Base-by-base conservation (phyloP, 2,329 filamentous ascomycete genomes). In the Fusarium phyllophilum region DNA sequence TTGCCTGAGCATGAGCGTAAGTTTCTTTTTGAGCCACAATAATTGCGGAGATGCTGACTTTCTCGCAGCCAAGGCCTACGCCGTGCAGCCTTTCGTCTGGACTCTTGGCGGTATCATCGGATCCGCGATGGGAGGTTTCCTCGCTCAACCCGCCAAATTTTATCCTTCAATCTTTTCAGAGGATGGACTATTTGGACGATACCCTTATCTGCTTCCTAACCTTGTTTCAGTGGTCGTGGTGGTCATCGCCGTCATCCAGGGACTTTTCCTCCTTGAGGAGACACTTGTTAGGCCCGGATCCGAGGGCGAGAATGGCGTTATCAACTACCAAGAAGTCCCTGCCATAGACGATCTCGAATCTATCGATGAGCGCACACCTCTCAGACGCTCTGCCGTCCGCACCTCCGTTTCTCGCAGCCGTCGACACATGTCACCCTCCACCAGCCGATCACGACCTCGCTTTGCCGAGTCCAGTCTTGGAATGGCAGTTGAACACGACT, bases 31-130 rank as follows among this genome's bases (percentile, higher is more conserved):
- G 9, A 15, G 8, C 20, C 4, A 0, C 5, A 3, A 6, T 10
- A 15, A 6, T 29, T 29, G 26, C 10, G 12, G 20, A 39, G 2
- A 20, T n/a, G 44, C 62, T 73, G 24, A 73, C 11, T 26, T 11
- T 18, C 4, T 8, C 7, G 13, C 38, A 77, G 75, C 78, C 33
- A 70, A 89, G 64, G 95, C 94, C 0, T 98, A 97, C 78, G 94
- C 93, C 3, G 97, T 96, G 84, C 86, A 97, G 52, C 95, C 95
- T 0, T 93, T 97, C 31, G 90, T 97, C 20, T 97, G 97, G 82
- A 94, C 94, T 14, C 85, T 97, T 56, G 95, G 95, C 38, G 94
- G 93, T 36, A 97, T 98, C 69, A 95, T 94, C 0, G 95, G 95
- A 0, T 95, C 95, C 0, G 89, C 95, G 4, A 84, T 97, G 36